Evolutionary conservation across 306 rosid genomes (phyloP).

Genomic region (Casuarina equisetifolia): DNA sequence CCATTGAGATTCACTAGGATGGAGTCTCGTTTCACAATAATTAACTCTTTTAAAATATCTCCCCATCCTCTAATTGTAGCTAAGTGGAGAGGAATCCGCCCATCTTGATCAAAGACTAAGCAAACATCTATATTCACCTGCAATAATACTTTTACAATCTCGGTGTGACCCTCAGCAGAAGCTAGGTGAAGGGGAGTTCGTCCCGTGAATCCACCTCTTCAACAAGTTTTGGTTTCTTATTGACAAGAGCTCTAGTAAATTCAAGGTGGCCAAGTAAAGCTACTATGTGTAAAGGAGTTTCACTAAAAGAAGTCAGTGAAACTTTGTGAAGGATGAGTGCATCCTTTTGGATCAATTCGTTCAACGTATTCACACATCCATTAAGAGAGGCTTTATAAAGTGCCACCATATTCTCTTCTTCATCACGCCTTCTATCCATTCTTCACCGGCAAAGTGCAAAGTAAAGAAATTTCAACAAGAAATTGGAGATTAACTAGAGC

Average conservation of each 20-base stretch:
- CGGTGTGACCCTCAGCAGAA: slow-evolving; percentile 6
- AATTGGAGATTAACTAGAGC: too few species aligned
- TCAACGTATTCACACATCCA: not conserved
- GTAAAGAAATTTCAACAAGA: too few species aligned
- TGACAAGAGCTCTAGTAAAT: not conserved
- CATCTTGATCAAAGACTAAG: not conserved
- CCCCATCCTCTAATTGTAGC: not conserved
- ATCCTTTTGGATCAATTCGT: not conserved
- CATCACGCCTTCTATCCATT: not conserved
- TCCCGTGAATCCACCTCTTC: not conserved
- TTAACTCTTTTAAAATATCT: not conserved
- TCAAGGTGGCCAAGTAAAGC: slow-evolving; percentile 6
- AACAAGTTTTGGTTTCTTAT: slow-evolving; percentile 6
- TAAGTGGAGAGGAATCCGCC: slow-evolving; percentile 5
- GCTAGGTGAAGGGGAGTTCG: slow-evolving; percentile 20
- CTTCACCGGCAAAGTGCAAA: too few species aligned
- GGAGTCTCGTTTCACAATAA: not conserved
- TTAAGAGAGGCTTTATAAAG: slow-evolving; percentile 10
- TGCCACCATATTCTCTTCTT: not conserved
- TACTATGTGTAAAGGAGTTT: slow-evolving; percentile 26
- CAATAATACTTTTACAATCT: slow-evolving; percentile 7
- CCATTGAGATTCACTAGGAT: too few species aligned
- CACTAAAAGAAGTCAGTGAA: not conserved
- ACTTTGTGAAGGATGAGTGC: not conserved
- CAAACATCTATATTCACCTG: not conserved